Conservation (phyloP, 208 protist species). For the Vickermania spadyakhi region DNA sequence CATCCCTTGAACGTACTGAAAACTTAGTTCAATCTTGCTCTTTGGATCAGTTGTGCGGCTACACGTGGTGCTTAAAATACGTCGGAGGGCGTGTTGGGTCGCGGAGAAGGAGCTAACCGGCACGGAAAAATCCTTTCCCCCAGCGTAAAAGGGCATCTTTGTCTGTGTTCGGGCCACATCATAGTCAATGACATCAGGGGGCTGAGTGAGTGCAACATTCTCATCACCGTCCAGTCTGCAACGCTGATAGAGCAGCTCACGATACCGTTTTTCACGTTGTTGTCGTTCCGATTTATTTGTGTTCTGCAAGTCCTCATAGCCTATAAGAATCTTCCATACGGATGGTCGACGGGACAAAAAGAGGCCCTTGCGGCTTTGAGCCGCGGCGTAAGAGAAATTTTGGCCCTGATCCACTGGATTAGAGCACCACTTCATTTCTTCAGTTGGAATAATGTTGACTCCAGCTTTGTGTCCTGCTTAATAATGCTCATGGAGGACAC, state of each 20-base stretch:
- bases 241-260: background rate
- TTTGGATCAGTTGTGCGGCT: conserved; percentile 8
- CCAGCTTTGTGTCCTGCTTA: too few relatives aligned
- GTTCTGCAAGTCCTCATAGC: background rate
- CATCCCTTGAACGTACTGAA: conserved; percentile 83
- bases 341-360: too few relatives aligned
- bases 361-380: too few relatives aligned
- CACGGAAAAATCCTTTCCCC: conserved; percentile 3
- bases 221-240: background rate
- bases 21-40: conserved; percentile 46
- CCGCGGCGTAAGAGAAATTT: too few relatives aligned
- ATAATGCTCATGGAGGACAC: too few relatives aligned
- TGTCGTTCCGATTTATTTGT: background rate
- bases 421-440: too few relatives aligned
- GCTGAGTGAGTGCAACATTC: background rate
- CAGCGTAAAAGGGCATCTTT: conserved; percentile 64
- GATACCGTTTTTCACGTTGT: background rate
- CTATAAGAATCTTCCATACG: background rate
- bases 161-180: conserved; percentile 82
- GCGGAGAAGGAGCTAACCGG: conserved; percentile 12
- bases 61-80: conserved; percentile 45
- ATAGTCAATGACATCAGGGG: conserved; percentile 30
- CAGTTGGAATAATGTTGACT: too few relatives aligned
- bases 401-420: too few relatives aligned
- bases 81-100: conserved; percentile 46